These are phyloP conservation scores for Hypoxylon sp. DNA, from an alignment of 2,329 filamentous ascomycete genomes.

Conservation along the genomic window DNA sequence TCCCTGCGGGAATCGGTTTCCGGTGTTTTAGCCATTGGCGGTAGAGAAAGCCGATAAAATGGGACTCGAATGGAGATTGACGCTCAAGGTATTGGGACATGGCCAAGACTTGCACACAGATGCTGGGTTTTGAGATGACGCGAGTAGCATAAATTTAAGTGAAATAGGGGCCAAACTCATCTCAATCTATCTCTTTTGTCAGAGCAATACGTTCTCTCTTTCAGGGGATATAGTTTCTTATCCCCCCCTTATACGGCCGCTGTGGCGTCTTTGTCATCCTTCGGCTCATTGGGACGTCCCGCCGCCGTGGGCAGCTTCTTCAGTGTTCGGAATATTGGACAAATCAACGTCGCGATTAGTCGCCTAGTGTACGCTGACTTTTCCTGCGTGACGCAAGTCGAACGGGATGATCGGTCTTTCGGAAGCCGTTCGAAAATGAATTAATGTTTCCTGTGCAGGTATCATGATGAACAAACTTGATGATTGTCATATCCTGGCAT, in stretches of 20 bases:
- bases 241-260: not conserved
- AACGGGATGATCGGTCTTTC: slow-evolving; percentile 31
- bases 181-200: not conserved
- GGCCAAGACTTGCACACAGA: slow-evolving; percentile 2
- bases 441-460: slow-evolving; percentile 22
- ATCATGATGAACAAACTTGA: slow-evolving; percentile 5
- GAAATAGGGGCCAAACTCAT: not conserved
- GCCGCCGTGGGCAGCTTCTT: slow-evolving; percentile 9
- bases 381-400: slow-evolving; percentile 23
- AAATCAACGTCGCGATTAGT: slow-evolving; percentile 25
- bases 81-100: slow-evolving; percentile 59
- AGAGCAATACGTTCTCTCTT: not conserved
- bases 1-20: slow-evolving; percentile 43
- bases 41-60: slow-evolving; percentile 61
- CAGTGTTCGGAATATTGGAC: slow-evolving; percentile 10
- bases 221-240: slow-evolving; percentile 9
- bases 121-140: not conserved
- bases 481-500: not conserved
- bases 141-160: not conserved
- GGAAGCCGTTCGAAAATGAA: slow-evolving; percentile 21
- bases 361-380: slow-evolving; percentile 1
- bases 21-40: slow-evolving; percentile 45
- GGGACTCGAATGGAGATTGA: slow-evolving; percentile 50
- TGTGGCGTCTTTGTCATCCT: not conserved
- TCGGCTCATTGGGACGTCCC: slow-evolving; percentile 11